These are phyloP conservation scores for Coemansia sp. DNA, from an alignment of 192 early-diverging fungal species.

Conservation along the genomic window DNA sequence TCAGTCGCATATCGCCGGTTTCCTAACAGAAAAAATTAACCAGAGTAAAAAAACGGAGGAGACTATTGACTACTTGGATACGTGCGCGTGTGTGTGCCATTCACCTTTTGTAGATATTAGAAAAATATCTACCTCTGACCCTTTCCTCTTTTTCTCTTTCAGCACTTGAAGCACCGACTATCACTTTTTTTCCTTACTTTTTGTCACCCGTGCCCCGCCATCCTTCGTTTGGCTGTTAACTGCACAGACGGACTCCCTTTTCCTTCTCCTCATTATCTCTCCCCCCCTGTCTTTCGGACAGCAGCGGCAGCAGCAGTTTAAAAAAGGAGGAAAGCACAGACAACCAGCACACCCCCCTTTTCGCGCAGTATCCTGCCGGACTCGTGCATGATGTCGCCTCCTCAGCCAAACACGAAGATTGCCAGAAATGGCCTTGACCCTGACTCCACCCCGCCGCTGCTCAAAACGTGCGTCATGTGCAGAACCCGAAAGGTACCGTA, in stretches of 20 bases:
- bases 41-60: not conserved
- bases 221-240: too few species aligned
- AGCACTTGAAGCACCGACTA: not conserved
- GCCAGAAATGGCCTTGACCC: conserved; percentile 13
- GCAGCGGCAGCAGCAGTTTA: not conserved
- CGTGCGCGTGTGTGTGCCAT: too few species aligned
- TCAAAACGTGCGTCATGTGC: conserved; percentile 55
- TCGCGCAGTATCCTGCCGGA: not conserved
- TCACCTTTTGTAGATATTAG: not conserved
- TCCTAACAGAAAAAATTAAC: too few species aligned
- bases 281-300: not conserved
- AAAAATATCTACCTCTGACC: not conserved
- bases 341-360: not conserved
- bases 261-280: too few species aligned
- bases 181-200: too few species aligned
- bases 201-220: too few species aligned
- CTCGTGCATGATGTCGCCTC: not conserved
- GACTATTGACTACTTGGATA: not conserved
- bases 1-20: not conserved
- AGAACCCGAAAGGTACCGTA: conserved; percentile 42
- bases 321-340: not conserved
- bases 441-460: conserved; percentile 25
- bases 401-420: conserved; percentile 34
- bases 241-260: not conserved
- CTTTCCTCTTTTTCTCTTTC: not conserved